phyloP scores from a whole-genome alignment of 257 asterid genomes.

The Rehmannia glutinosa region DNA sequence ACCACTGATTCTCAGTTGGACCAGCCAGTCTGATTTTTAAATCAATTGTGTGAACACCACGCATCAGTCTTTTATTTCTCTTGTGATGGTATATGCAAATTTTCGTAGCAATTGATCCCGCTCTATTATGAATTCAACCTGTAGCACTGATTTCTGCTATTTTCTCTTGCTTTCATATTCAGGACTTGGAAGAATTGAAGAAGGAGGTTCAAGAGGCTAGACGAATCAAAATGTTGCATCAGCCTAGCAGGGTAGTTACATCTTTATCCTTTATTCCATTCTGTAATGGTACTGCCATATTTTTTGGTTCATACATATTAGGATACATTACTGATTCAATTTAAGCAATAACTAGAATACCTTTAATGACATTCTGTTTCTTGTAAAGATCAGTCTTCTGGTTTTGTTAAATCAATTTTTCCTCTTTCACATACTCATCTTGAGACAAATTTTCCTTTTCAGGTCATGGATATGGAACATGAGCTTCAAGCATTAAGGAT shows the following conservation, averaged over 20 bases:
- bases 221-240: conserved; percentile 92
- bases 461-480: conserved; percentile 99
- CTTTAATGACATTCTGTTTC: too few relatives aligned
- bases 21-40: too few relatives aligned
- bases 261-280: conserved; percentile 9
- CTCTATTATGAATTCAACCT: background rate
- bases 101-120: too few relatives aligned
- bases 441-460: conserved; percentile 16
- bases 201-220: conserved; percentile 97
- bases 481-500: conserved; percentile 88
- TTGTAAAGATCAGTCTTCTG: too few relatives aligned
- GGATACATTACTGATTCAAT: too few relatives aligned
- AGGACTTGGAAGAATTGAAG: conserved; percentile 95
- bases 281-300: background rate
- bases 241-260: conserved; percentile 76
- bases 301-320: conserved; percentile 1
- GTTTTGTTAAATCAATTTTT: background rate
- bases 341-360: too few relatives aligned
- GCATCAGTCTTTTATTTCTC: too few relatives aligned
- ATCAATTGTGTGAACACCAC: too few relatives aligned
- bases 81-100: background rate
- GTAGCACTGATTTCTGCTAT: conserved; percentile 46
- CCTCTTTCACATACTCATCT: background rate
- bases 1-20: too few relatives aligned
- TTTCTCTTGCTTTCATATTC: conserved; percentile 20